phyloP scores from a whole-genome alignment of 331 rosid genomes.

The Phaseolus coccineus region DNA sequence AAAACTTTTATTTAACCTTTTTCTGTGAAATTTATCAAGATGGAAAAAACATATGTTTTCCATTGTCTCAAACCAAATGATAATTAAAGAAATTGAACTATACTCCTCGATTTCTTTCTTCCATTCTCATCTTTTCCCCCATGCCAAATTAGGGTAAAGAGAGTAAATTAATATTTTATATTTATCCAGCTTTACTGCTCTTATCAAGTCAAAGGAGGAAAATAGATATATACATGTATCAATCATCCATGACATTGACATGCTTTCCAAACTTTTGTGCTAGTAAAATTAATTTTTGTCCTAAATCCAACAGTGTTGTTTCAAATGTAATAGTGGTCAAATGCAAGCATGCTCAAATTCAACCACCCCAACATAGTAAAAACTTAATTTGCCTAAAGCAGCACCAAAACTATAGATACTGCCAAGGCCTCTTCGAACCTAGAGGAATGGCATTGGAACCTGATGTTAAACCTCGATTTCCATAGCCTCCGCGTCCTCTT shows the following conservation, averaged over 20 bases:
- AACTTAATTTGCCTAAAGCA: constrained; percentile 14
- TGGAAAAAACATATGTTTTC: too few species aligned
- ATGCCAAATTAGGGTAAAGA: not conserved
- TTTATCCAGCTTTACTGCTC: not conserved
- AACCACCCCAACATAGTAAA: not conserved
- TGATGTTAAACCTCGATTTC: constrained; percentile 64
- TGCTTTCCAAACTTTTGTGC: constrained; percentile 20
- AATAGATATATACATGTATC: not conserved
- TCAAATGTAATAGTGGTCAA: constrained; percentile 30
- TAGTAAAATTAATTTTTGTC: constrained; percentile 28
- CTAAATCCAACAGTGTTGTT: constrained; percentile 38
- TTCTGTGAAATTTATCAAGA: too few species aligned
- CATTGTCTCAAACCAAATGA: not conserved
- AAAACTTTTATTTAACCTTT: too few species aligned
- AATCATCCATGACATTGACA: constrained; percentile 33
- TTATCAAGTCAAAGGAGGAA: not conserved
- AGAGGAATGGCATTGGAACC: constrained; percentile 82
- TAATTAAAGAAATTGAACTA: not conserved
- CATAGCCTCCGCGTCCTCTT: constrained; percentile 83
- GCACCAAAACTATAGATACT: constrained; percentile 30
- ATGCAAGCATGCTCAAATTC: not conserved
- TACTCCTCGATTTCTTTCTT: not conserved
- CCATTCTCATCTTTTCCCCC: not conserved
- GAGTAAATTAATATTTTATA: too few species aligned
- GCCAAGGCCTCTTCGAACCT: constrained; percentile 76